Percentiles rank a stretch among this genome's conserved stretches.
phyloP scores from a whole-genome alignment of 2,329 filamentous ascomycete genomes.

The Nothopassalora personata region DNA sequence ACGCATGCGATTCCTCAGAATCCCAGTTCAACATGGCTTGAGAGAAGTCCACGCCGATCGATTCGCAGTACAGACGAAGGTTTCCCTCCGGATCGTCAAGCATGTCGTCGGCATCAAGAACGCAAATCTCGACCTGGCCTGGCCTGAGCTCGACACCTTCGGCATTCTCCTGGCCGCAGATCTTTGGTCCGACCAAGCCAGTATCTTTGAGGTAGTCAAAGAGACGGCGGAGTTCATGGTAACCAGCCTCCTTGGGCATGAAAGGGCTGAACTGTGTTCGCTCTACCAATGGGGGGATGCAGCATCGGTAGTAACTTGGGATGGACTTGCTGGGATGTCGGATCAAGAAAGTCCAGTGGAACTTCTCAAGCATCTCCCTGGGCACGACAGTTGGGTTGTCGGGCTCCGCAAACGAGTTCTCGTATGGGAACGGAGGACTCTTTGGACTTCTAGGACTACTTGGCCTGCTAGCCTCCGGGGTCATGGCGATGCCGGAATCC shows the following conservation, averaged over 20 bases:
- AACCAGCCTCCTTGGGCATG: constrained; percentile 82
- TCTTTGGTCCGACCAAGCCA: constrained; percentile 63
- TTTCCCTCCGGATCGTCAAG: constrained; percentile 75
- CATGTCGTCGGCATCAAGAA: constrained; percentile 90
- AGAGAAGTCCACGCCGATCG: constrained; percentile 70
- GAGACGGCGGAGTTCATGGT: constrained; percentile 75
- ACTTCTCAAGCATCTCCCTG: constrained; percentile 63
- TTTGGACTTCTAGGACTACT: constrained; percentile 22
- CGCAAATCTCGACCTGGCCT: constrained; percentile 61
- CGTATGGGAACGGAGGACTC: constrained; percentile 51
- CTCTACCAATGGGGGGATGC: constrained; percentile 74
- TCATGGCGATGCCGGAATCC: constrained; percentile 28
- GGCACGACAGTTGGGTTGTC: constrained; percentile 85
- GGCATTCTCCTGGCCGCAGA: constrained; percentile 46
- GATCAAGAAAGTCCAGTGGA: constrained; percentile 95
- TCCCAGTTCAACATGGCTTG: constrained; percentile 81
- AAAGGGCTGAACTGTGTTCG: constrained; percentile 83
- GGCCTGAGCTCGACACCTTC: constrained; percentile 29
- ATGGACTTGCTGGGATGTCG: constrained; percentile 89
- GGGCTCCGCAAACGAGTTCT: constrained; percentile 52
- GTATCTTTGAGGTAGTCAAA: constrained; percentile 76
- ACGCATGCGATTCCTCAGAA: constrained; percentile 62
- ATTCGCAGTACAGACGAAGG: constrained; percentile 73
- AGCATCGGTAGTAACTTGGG: constrained; percentile 92
- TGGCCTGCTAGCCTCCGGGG: constrained; percentile 19